Base-by-base conservation (phyloP, 192 early-diverging fungal genomes). In the Umbelopsis sp. region DNA sequence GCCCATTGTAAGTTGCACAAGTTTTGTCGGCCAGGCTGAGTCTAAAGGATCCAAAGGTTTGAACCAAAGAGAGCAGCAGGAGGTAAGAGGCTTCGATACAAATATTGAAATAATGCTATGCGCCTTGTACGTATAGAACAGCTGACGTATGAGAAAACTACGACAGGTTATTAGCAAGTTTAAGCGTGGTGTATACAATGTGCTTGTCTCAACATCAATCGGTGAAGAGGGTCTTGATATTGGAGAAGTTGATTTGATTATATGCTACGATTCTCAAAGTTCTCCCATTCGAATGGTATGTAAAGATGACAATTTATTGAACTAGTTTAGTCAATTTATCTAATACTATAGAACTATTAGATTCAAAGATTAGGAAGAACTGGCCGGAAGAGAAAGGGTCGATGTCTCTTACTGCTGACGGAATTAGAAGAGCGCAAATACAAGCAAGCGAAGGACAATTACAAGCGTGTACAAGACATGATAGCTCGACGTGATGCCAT, bases 171-270 rank as follows among this genome's bases (percentile, higher is more conserved):
- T 95, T 32, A 77, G 77, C 3, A 86, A 91, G 25, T 98, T 98
- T 74, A 86, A 91, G 52, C 74, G 77, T 22, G 94, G 95, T 36
- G 74, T 85, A 25, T 88, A 91, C 54, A 98, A 98, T 76, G 90
- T 93, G 12, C 83, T 98, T 14, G 94, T 98, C 2, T 91, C 92
- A 2, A 97, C 96, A 0, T 94, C 88, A 22, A 94, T 98, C 49
- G 96, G 95, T 54, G 96, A 98, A 80, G 96, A 98, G 82, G 96
- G 96, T 2, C 79, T 98, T 36, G 96, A 98, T 76, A 98, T 98
- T 83, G 96, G 95, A 56, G 95, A 98, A 65, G 91, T 98, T 0
- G 95, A 98, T 66, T 83, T 98, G 16, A 98, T 98, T 71, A 80
- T 97, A 25, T 95, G 94, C 80, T 98, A 91, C 70, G 95, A 98